Percentiles rank a stretch among this genome's conserved stretches.
Conservation (phyloP, 2,329 filamentous ascomycete genomes). For the Calonectria naviculata region DNA sequence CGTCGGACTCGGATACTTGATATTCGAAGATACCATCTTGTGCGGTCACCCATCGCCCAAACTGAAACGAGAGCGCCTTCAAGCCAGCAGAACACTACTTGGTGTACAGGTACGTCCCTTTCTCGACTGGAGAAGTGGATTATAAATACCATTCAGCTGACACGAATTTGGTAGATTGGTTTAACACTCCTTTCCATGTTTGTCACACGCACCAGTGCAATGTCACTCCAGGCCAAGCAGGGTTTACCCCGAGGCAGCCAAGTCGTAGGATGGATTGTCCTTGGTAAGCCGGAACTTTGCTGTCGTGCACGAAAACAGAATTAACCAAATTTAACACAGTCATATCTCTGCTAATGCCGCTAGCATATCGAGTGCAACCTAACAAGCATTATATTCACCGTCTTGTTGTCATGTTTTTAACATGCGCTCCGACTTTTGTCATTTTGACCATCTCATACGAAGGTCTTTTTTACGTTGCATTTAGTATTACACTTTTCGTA, state of each 20-base stretch:
- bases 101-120: conserved; percentile 69
- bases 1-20: conserved; percentile 81
- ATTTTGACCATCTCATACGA: conserved; percentile 98
- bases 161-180: conserved; percentile 65
- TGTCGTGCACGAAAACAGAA: background rate
- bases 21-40: conserved; percentile 76
- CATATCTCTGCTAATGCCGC: conserved; percentile 80
- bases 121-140: background rate
- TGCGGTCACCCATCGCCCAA: conserved; percentile 52
- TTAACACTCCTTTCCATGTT: conserved; percentile 84
- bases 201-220: conserved; percentile 87
- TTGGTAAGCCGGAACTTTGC: conserved; percentile 64
- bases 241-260: conserved; percentile 91
- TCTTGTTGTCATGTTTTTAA: conserved; percentile 88
- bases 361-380: conserved; percentile 82
- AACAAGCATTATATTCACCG: conserved; percentile 92
- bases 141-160: conserved; percentile 15
- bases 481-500: conserved; percentile 82
- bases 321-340: conserved; percentile 57
- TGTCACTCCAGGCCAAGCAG: conserved; percentile 84
- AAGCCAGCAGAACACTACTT: conserved; percentile 68
- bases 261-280: conserved; percentile 82
- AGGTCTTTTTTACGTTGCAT: conserved; percentile 93
- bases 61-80: conserved; percentile 45
- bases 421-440: conserved; percentile 93